Percentiles rank a stretch among this genome's conserved stretches.
Conservation (phyloP, 176 grass and related monocot genomes). For the Aegilops longissima region DNA sequence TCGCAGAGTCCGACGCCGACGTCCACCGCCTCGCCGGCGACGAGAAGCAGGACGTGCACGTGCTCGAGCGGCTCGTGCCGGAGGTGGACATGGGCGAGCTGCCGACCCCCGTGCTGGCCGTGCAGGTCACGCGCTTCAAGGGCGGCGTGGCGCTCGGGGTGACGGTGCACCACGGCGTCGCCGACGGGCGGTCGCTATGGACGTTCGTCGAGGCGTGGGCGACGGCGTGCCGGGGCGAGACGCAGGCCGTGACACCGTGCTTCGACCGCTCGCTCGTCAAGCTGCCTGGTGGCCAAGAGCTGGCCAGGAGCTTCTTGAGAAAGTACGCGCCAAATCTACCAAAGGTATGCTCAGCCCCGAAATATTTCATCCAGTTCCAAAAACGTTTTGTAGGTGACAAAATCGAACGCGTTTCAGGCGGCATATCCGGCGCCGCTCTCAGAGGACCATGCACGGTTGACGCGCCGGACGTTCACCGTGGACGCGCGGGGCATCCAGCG, state of each 20-base stretch:
- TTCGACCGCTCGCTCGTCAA: conserved; percentile 18
- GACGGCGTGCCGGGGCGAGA: not conserved
- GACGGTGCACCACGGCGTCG: conserved; percentile 28
- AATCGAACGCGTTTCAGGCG: not conserved
- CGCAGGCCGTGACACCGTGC: not conserved
- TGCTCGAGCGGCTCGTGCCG: conserved; percentile 37
- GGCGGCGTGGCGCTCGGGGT: conserved; percentile 16
- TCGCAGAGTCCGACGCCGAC: conserved; percentile 43
- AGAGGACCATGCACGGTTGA: not conserved
- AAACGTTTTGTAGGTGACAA: no score
- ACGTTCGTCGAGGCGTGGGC: conserved; percentile 26
- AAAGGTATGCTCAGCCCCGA: not conserved
- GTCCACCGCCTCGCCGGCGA: conserved; percentile 20
- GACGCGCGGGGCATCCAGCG: not conserved
- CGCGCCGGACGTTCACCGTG: conserved; percentile 31
- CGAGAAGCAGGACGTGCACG: conserved; percentile 27
- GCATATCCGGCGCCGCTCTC: accelerated
- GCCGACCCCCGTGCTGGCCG: conserved; percentile 42
- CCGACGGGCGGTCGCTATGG: conserved; percentile 32
- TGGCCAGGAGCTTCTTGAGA: not conserved
- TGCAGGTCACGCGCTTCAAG: conserved; percentile 43
- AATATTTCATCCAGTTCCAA: no score
- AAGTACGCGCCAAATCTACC: conserved; percentile 20
- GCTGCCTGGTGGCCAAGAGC: not conserved
- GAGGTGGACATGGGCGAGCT: conserved; percentile 36